Evolutionary conservation across 345 rosid species (phyloP).

Genomic region (Murraya paniculata): DNA sequence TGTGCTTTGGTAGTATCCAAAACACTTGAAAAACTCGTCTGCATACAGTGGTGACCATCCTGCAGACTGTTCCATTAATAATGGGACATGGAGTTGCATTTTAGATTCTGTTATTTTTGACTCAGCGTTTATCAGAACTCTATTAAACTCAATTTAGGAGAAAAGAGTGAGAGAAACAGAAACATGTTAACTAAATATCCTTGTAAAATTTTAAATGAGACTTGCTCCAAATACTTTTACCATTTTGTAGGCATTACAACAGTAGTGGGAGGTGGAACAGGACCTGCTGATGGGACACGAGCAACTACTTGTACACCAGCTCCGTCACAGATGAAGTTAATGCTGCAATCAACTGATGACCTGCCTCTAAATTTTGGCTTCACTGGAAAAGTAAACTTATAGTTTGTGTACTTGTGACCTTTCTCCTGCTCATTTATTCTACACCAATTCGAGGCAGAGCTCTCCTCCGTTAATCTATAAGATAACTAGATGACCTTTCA

Average conservation of each 20-base stretch:
- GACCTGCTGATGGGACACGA: constrained; percentile 93
- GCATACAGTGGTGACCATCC: not conserved
- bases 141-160: not conserved
- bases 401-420: not conserved
- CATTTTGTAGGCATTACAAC: constrained; percentile 76
- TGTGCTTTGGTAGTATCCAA: not conserved
- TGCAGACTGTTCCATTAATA: constrained; percentile 1
- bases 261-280: constrained; percentile 95
- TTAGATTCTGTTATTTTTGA: not conserved
- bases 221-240: constrained; percentile 7
- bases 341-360: constrained; percentile 95
- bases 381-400: constrained; percentile 80
- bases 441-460: not conserved
- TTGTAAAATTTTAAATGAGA: not conserved
- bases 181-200: not conserved
- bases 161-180: not conserved
- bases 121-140: not conserved
- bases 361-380: constrained; percentile 95
- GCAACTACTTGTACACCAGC: constrained; percentile 98
- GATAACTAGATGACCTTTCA: not conserved
- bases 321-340: constrained; percentile 76
- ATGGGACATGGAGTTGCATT: not conserved
- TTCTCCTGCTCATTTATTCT: not conserved
- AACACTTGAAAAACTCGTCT: not conserved
- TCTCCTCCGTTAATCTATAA: not conserved